These are phyloP conservation scores for Gynandropsis gynandra DNA, from an alignment of 345 rosid species.

Conservation along the genomic window DNA sequence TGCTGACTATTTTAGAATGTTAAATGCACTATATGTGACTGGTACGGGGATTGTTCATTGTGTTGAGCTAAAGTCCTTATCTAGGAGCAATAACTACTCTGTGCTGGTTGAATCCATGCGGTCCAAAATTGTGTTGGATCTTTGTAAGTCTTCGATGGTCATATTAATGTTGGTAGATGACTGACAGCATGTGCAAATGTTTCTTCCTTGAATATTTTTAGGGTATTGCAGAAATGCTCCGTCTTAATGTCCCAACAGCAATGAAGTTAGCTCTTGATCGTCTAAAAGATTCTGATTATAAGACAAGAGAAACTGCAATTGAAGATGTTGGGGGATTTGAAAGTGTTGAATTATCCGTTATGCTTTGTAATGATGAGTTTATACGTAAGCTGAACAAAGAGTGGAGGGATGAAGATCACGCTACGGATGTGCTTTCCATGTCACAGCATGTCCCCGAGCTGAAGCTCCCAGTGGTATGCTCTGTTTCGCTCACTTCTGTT, in stretches of 20 bases:
- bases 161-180: neutral
- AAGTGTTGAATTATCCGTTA: slow-evolving; percentile 67
- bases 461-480: slow-evolving; percentile 73
- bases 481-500: neutral
- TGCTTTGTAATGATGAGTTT: slow-evolving; percentile 81
- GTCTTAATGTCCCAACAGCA: slow-evolving; percentile 77
- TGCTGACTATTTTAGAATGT: too few relatives aligned
- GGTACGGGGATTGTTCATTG: too few relatives aligned
- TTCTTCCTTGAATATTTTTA: slow-evolving; percentile 19
- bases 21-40: too few relatives aligned
- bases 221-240: slow-evolving; percentile 85
- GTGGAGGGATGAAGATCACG: slow-evolving; percentile 92
- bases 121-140: neutral
- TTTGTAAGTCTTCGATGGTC: neutral
- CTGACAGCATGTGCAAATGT: too few relatives aligned
- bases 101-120: neutral
- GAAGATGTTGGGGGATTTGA: slow-evolving; percentile 59
- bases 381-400: slow-evolving; percentile 80
- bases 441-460: slow-evolving; percentile 72
- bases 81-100: neutral
- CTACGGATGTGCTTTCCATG: slow-evolving; percentile 97
- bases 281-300: slow-evolving; percentile 46
- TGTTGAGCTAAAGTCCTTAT: too few relatives aligned
- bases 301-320: slow-evolving; percentile 69
- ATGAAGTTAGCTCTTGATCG: slow-evolving; percentile 72